Evolutionary conservation across 192 early-diverging fungal species (phyloP).

Genomic region (Entrophospora sp.): DNA sequence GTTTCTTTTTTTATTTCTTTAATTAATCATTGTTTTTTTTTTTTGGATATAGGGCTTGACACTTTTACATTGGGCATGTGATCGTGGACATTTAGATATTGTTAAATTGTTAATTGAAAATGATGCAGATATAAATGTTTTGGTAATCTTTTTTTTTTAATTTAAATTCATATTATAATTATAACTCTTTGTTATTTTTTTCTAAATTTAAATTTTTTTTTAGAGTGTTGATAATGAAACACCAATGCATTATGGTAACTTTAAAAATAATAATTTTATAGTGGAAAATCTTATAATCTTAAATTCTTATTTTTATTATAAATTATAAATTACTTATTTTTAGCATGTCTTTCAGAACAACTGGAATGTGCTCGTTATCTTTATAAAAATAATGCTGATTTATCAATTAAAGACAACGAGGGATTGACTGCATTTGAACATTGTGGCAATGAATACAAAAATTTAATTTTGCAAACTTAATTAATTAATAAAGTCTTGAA

Average conservation of each 20-base stretch:
- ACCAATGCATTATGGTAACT: constrained; percentile 15
- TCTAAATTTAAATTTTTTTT: neutral
- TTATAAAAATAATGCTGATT: neutral
- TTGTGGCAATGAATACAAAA: neutral
- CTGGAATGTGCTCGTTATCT: constrained; percentile 4
- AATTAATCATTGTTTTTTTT: neutral
- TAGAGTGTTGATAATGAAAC: neutral
- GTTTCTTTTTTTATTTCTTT: neutral
- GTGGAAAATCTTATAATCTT: neutral
- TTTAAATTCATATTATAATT: neutral
- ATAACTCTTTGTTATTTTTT: too few relatives aligned
- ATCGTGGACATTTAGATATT: constrained; percentile 38
- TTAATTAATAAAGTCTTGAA: too few relatives aligned
- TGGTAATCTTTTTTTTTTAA: constrained; percentile 15
- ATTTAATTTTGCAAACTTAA: too few relatives aligned
- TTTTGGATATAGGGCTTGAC: constrained; percentile 34
- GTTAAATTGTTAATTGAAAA: constrained; percentile 33
- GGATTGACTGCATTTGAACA: constrained; percentile 5
- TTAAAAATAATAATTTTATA: neutral
- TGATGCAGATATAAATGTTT: constrained; percentile 26
- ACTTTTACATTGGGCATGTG: constrained; percentile 44
- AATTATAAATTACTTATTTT: neutral
- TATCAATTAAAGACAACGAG: neutral
- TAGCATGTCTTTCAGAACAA: constrained; percentile 17
- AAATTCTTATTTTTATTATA: neutral